phyloP scores from a whole-genome alignment of 441 rosid species.

The Populus hybrid region DNA sequence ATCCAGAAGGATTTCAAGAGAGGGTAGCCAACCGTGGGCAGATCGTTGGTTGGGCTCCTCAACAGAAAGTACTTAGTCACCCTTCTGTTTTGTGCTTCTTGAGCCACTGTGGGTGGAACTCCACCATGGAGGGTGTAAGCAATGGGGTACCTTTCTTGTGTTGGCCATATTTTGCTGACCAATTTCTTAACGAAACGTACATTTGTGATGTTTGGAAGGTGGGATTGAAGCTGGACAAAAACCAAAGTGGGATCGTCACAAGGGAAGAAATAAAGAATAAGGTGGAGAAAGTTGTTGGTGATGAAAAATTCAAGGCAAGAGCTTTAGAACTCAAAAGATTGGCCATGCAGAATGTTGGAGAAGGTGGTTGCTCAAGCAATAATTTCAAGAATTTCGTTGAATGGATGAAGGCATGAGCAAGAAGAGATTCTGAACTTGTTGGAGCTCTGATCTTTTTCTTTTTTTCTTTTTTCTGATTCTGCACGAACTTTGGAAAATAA shows the following conservation, averaged over 20 bases:
- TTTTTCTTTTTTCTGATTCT: background rate
- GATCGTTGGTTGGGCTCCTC: constrained; percentile 21
- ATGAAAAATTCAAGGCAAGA: constrained; percentile 8
- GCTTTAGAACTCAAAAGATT: constrained; percentile 14
- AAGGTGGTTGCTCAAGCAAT: constrained; percentile 20
- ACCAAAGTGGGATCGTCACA: constrained; percentile 10
- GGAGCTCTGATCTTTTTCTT: background rate
- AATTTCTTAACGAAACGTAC: constrained; percentile 24
- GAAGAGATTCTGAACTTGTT: background rate
- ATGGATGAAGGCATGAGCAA: constrained; percentile 9
- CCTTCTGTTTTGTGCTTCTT: constrained; percentile 20
- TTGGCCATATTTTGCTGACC: constrained; percentile 31
- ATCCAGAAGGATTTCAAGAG: constrained; percentile 20
- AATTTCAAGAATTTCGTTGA: constrained; percentile 22
- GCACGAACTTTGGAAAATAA: background rate
- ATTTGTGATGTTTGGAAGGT: constrained; percentile 32
- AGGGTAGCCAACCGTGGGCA: constrained; percentile 16
- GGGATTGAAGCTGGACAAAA: constrained; percentile 17
- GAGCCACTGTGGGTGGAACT: constrained; percentile 2
- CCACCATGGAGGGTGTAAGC: constrained; percentile 20
- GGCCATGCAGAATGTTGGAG: background rate
- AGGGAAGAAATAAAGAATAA: constrained; percentile 24
- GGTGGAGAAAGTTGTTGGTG: constrained; percentile 19
- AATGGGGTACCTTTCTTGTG: constrained; percentile 25
- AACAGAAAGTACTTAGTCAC: constrained; percentile 18